Evolutionary conservation across 768 basidiomycete species (phyloP), one percentile per base, ranked within the genome.

Genomic region (Suillus fuscotomentosus): DNA sequence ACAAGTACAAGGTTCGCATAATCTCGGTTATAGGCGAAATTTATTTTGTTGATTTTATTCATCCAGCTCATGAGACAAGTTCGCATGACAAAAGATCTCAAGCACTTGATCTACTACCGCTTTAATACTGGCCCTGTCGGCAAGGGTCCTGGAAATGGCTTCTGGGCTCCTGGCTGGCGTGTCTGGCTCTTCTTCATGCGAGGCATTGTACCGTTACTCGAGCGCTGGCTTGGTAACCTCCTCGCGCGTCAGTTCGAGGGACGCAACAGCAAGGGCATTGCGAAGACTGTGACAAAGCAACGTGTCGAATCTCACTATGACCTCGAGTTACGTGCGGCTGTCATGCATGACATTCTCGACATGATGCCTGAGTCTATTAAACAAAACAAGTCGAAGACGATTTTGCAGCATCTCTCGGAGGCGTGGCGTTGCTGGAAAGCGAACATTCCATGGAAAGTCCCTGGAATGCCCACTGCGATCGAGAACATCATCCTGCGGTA

Each of bases 301-400:
- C 89, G 97, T 71, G 97, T 99, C 15, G 97, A 99, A 78, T 97
- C 95, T 10, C 97, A 99, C 76, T 99, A 96, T 71, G 97, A 99
- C 76, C 84, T 99, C 42, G 97, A 99, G 75, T 81, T 99, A 51
- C 90, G 97, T 61, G 97, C 97, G 0, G 96, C 97, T 55, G 97
- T 99, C 71, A 99, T 99, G 97, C 97, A 98, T 79, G 97, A 99
- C 77, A 99, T 99, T 70, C 82, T 99, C 70, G 97, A 99, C 81
- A 98, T 99, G 97, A 98, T 99, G 97, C 97, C 97, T 8, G 97
- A 99, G 77, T 95, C 93, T 2, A 96, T 99, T 82, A 96, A 96
- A 79, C 95, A 96, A 78, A 99, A 99, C 80, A 99, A 99, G 82
- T 89, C 95, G n/a, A 99, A 99, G 83, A 99, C 97, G 13, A 99